Evolutionary conservation across 805 yeast species (phyloP), one percentile per base, ranked within the genome.

Genomic region (Sungouiozyma intestinalis): DNA sequence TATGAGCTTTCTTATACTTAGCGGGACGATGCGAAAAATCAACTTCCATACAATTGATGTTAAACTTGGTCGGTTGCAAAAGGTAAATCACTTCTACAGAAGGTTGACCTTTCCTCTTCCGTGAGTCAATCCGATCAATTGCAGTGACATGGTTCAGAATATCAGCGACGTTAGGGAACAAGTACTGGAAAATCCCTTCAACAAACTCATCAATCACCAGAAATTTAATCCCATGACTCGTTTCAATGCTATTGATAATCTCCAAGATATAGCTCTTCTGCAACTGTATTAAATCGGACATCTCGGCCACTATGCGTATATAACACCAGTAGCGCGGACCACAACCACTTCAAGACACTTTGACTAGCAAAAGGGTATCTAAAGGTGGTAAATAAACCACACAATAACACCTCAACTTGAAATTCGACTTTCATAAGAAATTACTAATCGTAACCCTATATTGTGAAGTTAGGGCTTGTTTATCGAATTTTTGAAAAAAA

Each of bases 21-120:
- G 74, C 67, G 1, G 90, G 82, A 16, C 68, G 66, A 8, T 74
- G 72, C 4, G 72, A 60, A 49, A 72, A 83, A 61, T 92, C 98
- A 0, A 88, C 79, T 38, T 77, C 62, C 16, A 92, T 69, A 62
- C 97, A 88, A 44, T 79, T 81, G 44, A 86, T 64, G 33, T 81
- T 75, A 63, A 74, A 85, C 31, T 65, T 62, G 4, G 77, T 63
- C 1, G 94, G 87, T 40, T 82, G 84, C 15, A 86, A 62, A 20
- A 92, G 64, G 61, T 92, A 92, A 8, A 92, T 66, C 5, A 87
- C 97, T 49, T 82, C 90, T 36, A 85, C 69, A 16, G 79, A 76
- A 2, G 74, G 62, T 58, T 78, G 80, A 15, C 77, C 71, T 35
- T 73, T 73, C 48, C 94, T 70, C 35, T 64, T 66, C 3, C 52